phyloP scores from a whole-genome alignment of 805 yeast genomes.

The Pichia insulana region DNA sequence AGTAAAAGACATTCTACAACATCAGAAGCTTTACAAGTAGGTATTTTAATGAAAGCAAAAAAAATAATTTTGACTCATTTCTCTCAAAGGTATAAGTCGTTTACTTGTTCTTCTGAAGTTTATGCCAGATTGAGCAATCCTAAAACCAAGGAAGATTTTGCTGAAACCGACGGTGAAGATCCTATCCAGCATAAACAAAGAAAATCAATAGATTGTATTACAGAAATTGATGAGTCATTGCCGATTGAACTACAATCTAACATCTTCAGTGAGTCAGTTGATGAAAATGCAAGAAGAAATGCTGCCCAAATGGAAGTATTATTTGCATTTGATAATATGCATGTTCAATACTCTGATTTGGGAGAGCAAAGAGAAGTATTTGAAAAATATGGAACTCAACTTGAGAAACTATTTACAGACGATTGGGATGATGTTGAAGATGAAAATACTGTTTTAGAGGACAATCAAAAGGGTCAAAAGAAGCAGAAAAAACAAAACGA shows the following conservation, averaged over 20 bases:
- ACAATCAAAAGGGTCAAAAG: conserved; percentile 2
- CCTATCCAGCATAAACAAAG: not conserved
- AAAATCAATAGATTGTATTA: not conserved
- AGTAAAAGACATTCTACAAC: conserved; percentile 82
- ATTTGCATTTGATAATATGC: conserved; percentile 64
- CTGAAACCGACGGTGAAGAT: not conserved
- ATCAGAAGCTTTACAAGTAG: conserved; percentile 71
- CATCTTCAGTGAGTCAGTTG: conserved; percentile 16
- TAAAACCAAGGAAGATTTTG: conserved; percentile 6
- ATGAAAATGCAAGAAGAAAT: conserved; percentile 18
- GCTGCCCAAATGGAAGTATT: conserved; percentile 24
- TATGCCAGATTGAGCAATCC: conserved; percentile 19
- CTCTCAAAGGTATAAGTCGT: conserved; percentile 75
- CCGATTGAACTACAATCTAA: conserved; percentile 17
- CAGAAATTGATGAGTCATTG: not conserved
- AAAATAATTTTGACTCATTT: conserved; percentile 81
- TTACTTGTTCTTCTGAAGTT: conserved; percentile 24
- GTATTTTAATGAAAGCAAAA: conserved; percentile 61
- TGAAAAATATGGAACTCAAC: conserved; percentile 23
- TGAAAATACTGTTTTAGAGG: not conserved
- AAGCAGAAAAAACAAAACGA: conserved; percentile 1
- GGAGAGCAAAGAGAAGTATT: conserved; percentile 25
- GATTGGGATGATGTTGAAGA: conserved; percentile 19
- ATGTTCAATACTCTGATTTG: conserved; percentile 37
- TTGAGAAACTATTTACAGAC: conserved; percentile 19